Conservation (phyloP, 306 rosid genomes). For the Begonia fuchsioides region DNA sequence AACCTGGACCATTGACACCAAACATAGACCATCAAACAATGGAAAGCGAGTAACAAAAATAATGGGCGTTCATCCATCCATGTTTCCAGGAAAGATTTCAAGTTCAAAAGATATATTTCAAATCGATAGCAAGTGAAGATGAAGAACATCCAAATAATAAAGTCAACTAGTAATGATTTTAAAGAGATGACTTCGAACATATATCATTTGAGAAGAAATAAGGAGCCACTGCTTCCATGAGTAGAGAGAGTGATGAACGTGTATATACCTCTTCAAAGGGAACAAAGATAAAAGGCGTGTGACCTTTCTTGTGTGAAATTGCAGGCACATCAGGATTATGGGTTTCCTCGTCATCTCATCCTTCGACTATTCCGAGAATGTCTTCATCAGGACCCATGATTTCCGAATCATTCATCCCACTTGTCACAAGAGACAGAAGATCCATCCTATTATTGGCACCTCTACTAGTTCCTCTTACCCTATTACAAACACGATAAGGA, state of each 20-base stretch:
- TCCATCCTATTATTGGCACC: slow-evolving; percentile 97
- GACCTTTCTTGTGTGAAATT: slow-evolving; percentile 76
- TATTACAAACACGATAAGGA: slow-evolving; percentile 3
- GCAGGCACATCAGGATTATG: slow-evolving; percentile 96
- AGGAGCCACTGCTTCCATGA: too few relatives aligned
- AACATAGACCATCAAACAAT: not conserved
- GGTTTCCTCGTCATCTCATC: slow-evolving; percentile 91
- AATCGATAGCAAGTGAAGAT: too few relatives aligned
- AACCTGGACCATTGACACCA: slow-evolving; percentile 26
- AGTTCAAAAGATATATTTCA: too few relatives aligned
- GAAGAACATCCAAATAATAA: too few relatives aligned
- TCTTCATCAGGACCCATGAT: slow-evolving; percentile 47
- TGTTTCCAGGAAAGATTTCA: too few relatives aligned
- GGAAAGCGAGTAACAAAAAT: too few relatives aligned
- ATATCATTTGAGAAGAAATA: too few relatives aligned
- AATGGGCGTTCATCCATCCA: too few relatives aligned
- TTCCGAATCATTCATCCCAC: slow-evolving; percentile 62
- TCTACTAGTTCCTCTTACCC: slow-evolving; percentile 64
- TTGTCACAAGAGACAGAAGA: slow-evolving; percentile 75
- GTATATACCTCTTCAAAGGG: slow-evolving; percentile 66
- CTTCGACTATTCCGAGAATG: slow-evolving; percentile 76
- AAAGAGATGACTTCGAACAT: too few relatives aligned
- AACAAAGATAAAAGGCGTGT: slow-evolving; percentile 74
- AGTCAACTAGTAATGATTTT: too few relatives aligned
- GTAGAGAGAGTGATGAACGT: too few relatives aligned